phyloP scores from a whole-genome alignment of 139 green algal species.

The Chlorella sp. region DNA sequence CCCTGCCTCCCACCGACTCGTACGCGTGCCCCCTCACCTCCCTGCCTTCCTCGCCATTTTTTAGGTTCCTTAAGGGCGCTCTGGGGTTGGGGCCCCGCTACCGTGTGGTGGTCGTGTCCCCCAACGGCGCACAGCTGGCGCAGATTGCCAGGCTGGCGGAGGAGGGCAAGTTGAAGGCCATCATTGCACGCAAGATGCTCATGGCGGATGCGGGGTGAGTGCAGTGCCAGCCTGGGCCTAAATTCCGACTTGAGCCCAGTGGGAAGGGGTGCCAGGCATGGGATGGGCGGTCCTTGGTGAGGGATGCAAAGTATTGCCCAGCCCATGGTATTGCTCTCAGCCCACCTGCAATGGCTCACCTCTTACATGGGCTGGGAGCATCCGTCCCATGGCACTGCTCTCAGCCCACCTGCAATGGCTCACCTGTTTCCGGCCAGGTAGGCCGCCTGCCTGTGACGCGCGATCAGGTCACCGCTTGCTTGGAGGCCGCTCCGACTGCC shows the following conservation, averaged over 20 bases:
- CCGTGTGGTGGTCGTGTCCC: not conserved
- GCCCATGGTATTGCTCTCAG: too few species aligned
- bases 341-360: too few species aligned
- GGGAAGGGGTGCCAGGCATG: not conserved
- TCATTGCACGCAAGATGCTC: slow-evolving; percentile 30
- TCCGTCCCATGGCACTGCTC: too few species aligned
- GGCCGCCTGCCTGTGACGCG: not conserved
- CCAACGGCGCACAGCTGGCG: slow-evolving; percentile 34
- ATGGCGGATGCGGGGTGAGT: slow-evolving; percentile 39
- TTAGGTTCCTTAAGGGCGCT: not conserved
- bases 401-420: not conserved
- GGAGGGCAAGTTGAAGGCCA: slow-evolving; percentile 39
- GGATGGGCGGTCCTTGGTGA: too few species aligned
- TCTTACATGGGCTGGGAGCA: too few species aligned
- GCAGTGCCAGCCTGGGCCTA: too few species aligned
- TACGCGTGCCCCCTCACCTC: too few species aligned
- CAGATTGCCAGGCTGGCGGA: slow-evolving; percentile 41
- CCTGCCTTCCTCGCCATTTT: too few species aligned
- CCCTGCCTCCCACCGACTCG: too few species aligned
- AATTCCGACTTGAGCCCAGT: too few species aligned
- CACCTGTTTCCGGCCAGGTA: not conserved
- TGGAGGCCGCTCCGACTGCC: not conserved
- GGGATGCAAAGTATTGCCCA: too few species aligned
- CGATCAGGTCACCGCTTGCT: not conserved
- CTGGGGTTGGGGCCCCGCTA: slow-evolving; percentile 21